Base-by-base conservation (phyloP, 176 grass and related monocot species). In the Triticum urartu region DNA sequence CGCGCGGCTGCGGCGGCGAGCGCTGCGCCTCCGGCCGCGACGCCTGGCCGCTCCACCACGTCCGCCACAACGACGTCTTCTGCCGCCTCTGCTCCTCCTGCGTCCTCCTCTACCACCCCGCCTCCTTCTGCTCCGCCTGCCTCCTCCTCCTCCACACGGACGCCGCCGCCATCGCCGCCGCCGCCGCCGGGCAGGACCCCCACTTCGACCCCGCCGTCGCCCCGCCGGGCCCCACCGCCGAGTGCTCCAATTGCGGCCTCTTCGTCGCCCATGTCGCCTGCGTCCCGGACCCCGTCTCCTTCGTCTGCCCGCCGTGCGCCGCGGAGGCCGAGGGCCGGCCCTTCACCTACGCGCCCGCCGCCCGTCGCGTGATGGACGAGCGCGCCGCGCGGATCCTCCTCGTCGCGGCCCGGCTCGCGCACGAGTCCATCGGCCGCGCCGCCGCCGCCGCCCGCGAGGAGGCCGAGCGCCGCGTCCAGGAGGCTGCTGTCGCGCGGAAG, bases 31-130 rank as follows among this genome's bases (percentile, higher is more conserved):
- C 87, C 15, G 81, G 71, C 17, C 88, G 90, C 42, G 92, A 99
- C 9, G 86, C 97, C 17, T 96, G 97, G 97, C 94, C 92, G 10
- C 97, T 99, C n/a, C 92, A 99, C 92, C 85, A 99, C 77, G 80
- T 96, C 60, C 91, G 88, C 54, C 92, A 99, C 87, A 79, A 91
- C 11, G 90, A 90, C 68, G 94, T 94, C 38, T 99, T 87, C 82
- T 90, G 90, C 79, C 92, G 83, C 17, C 87, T 99, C 60, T 99
- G 97, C 90, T 96, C 97, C 76, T 82, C 89, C 32, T 99, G 94
- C 77, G 94, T 99, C 59, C 89, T 99, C 79, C 91, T 89, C 59
- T 95, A 99, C 90, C 82, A 90, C 76, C 92, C 88, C 2, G 60
- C 86, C 35, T 35, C 72, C 79, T 96, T 96, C 85, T 99, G 97